Conservation (phyloP, 495 filamentous ascomycete species). For the Pseudomonodictys pantanalensis region DNA sequence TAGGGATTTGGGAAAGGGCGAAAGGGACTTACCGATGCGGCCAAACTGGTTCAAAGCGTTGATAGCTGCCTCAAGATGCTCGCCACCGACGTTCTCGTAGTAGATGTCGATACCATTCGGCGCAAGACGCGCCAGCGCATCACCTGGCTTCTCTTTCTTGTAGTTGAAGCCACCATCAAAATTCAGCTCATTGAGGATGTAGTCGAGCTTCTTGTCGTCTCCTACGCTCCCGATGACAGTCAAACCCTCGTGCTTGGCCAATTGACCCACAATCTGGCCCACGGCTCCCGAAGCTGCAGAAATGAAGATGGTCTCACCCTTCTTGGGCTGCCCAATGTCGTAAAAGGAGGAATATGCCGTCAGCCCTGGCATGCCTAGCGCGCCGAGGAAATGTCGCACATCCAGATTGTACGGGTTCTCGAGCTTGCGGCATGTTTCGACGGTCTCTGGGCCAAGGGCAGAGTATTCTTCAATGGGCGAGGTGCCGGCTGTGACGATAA, state of each 20-base stretch:
- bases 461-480: constrained; percentile 40
- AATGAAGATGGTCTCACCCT: constrained; percentile 86
- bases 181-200: constrained; percentile 48
- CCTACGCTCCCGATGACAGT: constrained; percentile 72
- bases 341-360: constrained; percentile 79
- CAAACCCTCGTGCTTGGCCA: constrained; percentile 84
- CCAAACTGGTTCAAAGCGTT: constrained; percentile 66
- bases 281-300: constrained; percentile 80
- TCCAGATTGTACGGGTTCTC: constrained; percentile 64
- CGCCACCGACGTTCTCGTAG: constrained; percentile 92
- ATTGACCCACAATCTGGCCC: constrained; percentile 77
- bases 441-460: constrained; percentile 26
- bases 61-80: constrained; percentile 75
- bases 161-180: constrained; percentile 59
- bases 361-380: constrained; percentile 83
- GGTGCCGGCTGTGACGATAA: constrained; percentile 18
- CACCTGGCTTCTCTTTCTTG: constrained; percentile 65
- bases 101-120: constrained; percentile 91
- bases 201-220: constrained; percentile 53
- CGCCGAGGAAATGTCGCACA: constrained; percentile 62
- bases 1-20: constrained; percentile 30
- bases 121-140: constrained; percentile 70
- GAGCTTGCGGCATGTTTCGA: constrained; percentile 36
- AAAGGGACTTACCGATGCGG: constrained; percentile 57
- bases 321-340: constrained; percentile 79